Percentiles rank a stretch among this genome's conserved stretches.
Conservation (phyloP, 1,284 basidiomycete species). For the Ustilago trichophora region DNA sequence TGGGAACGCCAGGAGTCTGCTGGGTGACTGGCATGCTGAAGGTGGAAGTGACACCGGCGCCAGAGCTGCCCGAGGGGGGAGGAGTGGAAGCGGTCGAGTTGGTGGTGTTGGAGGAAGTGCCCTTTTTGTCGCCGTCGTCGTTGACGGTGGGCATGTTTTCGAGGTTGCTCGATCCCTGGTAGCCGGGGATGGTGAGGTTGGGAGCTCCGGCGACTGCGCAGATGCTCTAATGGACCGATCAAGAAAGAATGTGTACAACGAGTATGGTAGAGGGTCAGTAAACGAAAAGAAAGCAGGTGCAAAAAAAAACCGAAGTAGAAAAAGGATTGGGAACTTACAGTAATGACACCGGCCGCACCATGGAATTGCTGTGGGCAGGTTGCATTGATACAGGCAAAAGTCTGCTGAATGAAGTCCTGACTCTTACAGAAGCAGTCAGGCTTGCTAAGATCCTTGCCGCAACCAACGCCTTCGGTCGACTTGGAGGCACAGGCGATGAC, state of each 20-base stretch:
- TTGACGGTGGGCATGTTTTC: slow-evolving; percentile 40
- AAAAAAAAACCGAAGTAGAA: too few relatives aligned
- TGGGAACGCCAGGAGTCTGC: slow-evolving; percentile 6
- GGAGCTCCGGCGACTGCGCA: slow-evolving; percentile 20
- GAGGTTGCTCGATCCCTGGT: slow-evolving; percentile 18
- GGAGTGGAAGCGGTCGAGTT: background rate
- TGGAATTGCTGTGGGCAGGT: slow-evolving; percentile 45
- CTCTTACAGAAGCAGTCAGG: slow-evolving; percentile 43
- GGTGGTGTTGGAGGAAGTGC: slow-evolving; percentile 2
- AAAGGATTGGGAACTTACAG: too few relatives aligned
- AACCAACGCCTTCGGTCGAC: slow-evolving; percentile 27
- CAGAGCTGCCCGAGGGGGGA: slow-evolving; percentile 1
- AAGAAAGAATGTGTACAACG: background rate
- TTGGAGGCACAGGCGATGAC: slow-evolving; percentile 26
- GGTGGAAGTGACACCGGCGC: slow-evolving; percentile 8
- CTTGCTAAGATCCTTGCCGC: slow-evolving; percentile 35
- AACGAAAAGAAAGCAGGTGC: background rate
- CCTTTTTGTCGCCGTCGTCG: slow-evolving; percentile 6
- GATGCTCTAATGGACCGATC: slow-evolving; percentile 9
- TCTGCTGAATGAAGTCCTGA: slow-evolving; percentile 22
- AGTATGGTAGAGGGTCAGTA: too few relatives aligned
- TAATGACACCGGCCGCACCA: slow-evolving; percentile 45
- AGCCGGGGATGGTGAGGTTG: slow-evolving; percentile 29
- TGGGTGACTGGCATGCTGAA: slow-evolving; percentile 8
- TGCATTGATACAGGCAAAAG: slow-evolving; percentile 41